Evolutionary conservation across 169 alveolate species (phyloP).

Genomic region (Babesia caballi): DNA sequence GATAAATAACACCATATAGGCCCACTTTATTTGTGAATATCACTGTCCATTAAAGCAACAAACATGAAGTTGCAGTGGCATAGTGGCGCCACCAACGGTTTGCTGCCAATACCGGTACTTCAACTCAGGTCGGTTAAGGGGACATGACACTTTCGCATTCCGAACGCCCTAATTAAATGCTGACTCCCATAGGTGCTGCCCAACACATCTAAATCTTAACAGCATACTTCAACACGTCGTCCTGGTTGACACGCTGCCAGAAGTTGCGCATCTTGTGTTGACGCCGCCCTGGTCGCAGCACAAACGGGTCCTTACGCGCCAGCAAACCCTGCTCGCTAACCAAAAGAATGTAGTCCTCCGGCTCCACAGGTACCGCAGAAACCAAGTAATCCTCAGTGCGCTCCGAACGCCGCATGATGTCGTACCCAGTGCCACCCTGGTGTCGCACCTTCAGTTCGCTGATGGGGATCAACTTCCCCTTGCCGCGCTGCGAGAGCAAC

Average conservation of each 20-base stretch:
- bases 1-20: no score
- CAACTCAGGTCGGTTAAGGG: no score
- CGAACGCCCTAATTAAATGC: no score
- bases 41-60: no score
- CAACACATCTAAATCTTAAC: not conserved
- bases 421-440: slow-evolving; percentile 49
- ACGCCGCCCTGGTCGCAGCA: slow-evolving; percentile 11
- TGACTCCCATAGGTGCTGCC: no score
- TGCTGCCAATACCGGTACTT: no score
- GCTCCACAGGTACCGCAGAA: slow-evolving; percentile 12
- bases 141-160: no score
- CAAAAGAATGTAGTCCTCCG: slow-evolving; percentile 15
- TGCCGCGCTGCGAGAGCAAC: slow-evolving; percentile 31
- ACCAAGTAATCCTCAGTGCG: not conserved
- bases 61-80: no score
- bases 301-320: slow-evolving; percentile 48
- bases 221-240: not conserved
- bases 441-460: slow-evolving; percentile 38
- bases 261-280: slow-evolving; percentile 57
- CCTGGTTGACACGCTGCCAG: slow-evolving; percentile 23
- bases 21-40: no score
- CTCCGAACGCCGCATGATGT: slow-evolving; percentile 27
- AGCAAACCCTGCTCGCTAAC: slow-evolving; percentile 42
- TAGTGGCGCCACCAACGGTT: no score
- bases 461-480: slow-evolving; percentile 35